phyloP scores from a whole-genome alignment of 805 yeast species.

The Saturnispora gosingensis region DNA sequence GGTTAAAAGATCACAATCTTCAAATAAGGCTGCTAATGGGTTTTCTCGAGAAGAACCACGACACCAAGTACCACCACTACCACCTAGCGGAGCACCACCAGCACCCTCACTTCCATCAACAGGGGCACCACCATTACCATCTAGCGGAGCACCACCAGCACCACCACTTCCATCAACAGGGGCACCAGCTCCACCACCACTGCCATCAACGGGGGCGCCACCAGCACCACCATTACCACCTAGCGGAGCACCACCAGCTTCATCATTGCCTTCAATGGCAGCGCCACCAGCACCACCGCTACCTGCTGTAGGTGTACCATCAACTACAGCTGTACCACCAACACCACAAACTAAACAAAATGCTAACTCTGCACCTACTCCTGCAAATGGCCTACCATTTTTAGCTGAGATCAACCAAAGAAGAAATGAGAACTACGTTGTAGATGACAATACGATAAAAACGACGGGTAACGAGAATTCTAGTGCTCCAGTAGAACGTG shows the following conservation, averaged over 20 bases:
- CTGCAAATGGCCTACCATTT: conserved; percentile 42
- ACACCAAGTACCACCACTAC: no score
- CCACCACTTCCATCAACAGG: conserved; percentile 9
- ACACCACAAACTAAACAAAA: conserved; percentile 9
- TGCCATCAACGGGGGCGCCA: conserved; percentile 13
- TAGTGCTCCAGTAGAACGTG: conserved; percentile 20
- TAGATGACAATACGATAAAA: conserved; percentile 28
- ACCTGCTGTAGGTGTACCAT: conserved; percentile 15
- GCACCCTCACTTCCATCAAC: no score
- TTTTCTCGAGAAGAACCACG: no score
- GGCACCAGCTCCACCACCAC: conserved; percentile 17
- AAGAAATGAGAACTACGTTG: conserved; percentile 41
- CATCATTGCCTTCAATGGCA: conserved; percentile 21
- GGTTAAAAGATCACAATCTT: no score
- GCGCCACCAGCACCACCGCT: conserved; percentile 14
- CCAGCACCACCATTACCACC: conserved; percentile 5
- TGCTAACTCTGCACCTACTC: conserved; percentile 11
- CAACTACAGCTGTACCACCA: conserved; percentile 18
- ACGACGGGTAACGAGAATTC: conserved; percentile 15
- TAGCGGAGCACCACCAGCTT: conserved; percentile 13
- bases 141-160: conserved; percentile 21
- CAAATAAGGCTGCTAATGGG: conserved; percentile 15
- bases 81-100: no score
- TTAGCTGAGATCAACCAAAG: conserved; percentile 49
- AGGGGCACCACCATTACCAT: not conserved